Conservation (phyloP, 2,329 filamentous ascomycete genomes). For the Xylaria sp. region DNA sequence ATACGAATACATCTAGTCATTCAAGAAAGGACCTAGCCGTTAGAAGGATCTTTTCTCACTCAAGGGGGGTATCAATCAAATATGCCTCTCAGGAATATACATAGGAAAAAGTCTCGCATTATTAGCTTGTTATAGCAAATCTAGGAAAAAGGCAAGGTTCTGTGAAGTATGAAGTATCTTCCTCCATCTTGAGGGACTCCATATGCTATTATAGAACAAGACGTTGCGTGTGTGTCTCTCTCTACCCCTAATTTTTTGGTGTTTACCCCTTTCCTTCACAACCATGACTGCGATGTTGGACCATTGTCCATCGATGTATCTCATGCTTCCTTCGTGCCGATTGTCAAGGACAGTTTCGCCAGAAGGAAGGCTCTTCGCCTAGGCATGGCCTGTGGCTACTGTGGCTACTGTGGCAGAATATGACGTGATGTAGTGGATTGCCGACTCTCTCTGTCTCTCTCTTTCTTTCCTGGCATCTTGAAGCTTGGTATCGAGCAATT, state of each 20-base stretch:
- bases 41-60: neutral
- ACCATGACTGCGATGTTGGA: neutral
- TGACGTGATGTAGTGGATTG: neutral
- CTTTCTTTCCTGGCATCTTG: neutral
- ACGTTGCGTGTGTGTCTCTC: neutral
- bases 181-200: neutral
- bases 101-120: neutral
- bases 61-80: neutral
- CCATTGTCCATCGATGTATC: neutral
- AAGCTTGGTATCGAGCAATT: constrained; percentile 3
- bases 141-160: neutral
- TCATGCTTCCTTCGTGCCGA: neutral
- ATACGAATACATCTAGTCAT: neutral
- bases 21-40: neutral
- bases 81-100: neutral
- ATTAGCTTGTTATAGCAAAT: neutral
- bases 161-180: neutral
- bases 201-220: constrained; percentile 1
- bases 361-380: neutral
- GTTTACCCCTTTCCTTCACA: neutral
- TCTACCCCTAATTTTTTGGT: neutral
- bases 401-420: neutral
- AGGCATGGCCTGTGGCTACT: neutral
- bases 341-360: neutral
- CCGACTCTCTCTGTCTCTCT: neutral